Conservation (phyloP, 495 filamentous ascomycete genomes). For the Penicillium chermesinum region DNA sequence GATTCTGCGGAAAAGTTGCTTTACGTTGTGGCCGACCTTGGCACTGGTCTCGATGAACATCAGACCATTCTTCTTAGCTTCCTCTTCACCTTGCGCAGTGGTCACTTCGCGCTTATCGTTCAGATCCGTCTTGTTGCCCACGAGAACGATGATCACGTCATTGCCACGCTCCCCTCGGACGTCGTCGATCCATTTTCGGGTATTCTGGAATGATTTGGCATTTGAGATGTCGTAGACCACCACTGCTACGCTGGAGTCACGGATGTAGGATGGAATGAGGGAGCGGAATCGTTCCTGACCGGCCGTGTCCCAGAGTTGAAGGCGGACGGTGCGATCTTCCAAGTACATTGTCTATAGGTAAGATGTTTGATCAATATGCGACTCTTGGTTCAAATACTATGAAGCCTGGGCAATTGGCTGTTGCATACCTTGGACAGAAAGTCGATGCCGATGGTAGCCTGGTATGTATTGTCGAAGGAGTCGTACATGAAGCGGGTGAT, state of each 20-base stretch:
- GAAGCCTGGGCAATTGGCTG: no score
- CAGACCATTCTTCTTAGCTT: conserved; percentile 93
- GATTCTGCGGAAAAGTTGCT: conserved; percentile 92
- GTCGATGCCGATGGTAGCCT: conserved; percentile 98
- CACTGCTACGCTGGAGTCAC: conserved; percentile 92
- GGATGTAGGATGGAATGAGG: conserved; percentile 95
- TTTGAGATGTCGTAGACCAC: conserved; percentile 99
- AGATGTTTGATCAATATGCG: not conserved
- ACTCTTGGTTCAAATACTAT: no score
- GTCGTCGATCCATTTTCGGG: conserved; percentile 98
- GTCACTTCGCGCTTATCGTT: conserved; percentile 97
- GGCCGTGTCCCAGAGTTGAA: conserved; percentile 98
- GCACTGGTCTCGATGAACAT: conserved; percentile 99
- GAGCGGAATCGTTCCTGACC: conserved; percentile 96
- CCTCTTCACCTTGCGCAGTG: conserved; percentile 89
- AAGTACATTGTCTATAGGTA: conserved; percentile 88
- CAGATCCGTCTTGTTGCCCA: conserved; percentile 98
- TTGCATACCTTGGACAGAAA: conserved; percentile 86
- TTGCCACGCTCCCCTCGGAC: conserved; percentile 93
- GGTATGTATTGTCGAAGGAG: conserved; percentile 99
- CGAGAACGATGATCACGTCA: conserved; percentile 97
- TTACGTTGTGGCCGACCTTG: conserved; percentile 97
- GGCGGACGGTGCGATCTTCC: conserved; percentile 92
- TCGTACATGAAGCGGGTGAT: conserved; percentile 99
- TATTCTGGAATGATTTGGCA: conserved; percentile 93